These are phyloP conservation scores for Globisporangium spiculum DNA, from an alignment of 352 stramenopile genomes.

Conservation along the genomic window DNA sequence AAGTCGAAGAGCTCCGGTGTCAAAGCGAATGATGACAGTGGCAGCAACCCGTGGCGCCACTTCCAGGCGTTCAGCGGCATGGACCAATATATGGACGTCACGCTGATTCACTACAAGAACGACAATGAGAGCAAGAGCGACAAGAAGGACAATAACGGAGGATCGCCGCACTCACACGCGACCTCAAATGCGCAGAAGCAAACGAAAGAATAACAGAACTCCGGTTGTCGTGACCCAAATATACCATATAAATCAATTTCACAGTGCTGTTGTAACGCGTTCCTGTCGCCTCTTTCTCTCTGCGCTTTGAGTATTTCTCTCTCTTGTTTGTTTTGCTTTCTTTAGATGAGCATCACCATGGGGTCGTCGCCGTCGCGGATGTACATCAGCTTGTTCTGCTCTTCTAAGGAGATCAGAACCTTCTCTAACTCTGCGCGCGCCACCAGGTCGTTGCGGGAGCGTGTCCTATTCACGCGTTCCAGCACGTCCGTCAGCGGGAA, in stretches of 20 bases:
- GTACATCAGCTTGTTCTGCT: conserved; percentile 91
- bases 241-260: conserved; percentile 22
- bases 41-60: conserved; percentile 40
- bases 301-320: not conserved
- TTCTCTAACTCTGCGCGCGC: conserved; percentile 58
- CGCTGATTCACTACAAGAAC: conserved; percentile 66
- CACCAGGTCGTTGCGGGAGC: conserved; percentile 29
- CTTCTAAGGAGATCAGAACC: conserved; percentile 71
- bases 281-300: not conserved
- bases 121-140: not conserved
- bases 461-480: conserved; percentile 46
- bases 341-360: conserved; percentile 86
- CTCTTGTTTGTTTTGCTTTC: not conserved
- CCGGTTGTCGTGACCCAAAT: conserved; percentile 4
- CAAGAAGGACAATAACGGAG: not conserved
- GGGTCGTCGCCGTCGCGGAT: conserved; percentile 77
- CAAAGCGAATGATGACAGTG: not conserved
- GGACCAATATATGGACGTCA: conserved; percentile 70
- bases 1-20: not conserved
- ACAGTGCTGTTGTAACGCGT: conserved; percentile 11
- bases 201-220: not conserved
- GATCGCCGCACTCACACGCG: not conserved
- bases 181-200: not conserved
- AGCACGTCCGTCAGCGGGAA: conserved; percentile 62
- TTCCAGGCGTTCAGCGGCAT: conserved; percentile 65